These are phyloP conservation scores for Colletotrichum sp. DNA, from an alignment of 2,329 filamentous ascomycete genomes.

Conservation along the genomic window DNA sequence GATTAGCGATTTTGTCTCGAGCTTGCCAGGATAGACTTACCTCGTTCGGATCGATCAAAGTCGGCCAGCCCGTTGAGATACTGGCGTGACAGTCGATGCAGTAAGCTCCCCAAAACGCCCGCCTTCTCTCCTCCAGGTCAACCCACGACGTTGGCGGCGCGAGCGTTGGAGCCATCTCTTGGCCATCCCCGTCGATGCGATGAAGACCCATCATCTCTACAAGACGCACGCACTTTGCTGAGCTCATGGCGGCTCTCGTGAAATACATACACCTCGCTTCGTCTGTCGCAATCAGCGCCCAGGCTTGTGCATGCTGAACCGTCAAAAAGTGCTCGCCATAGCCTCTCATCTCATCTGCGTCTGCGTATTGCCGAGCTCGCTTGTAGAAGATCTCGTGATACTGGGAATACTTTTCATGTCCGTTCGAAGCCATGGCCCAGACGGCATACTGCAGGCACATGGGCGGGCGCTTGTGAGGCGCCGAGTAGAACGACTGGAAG, in stretches of 20 bases:
- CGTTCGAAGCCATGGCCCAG: conserved; percentile 79
- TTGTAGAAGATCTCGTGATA: conserved; percentile 83
- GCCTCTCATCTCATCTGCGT: conserved; percentile 85
- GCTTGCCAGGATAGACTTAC: conserved; percentile 24
- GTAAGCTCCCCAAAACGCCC: conserved; percentile 87
- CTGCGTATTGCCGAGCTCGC: conserved; percentile 80
- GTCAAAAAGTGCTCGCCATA: conserved; percentile 82
- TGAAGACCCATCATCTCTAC: conserved; percentile 87
- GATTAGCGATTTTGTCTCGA: neutral
- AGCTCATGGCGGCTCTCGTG: conserved; percentile 83
- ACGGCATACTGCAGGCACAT: conserved; percentile 86
- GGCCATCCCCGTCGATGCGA: conserved; percentile 69
- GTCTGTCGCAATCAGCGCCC: conserved; percentile 75
- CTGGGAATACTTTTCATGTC: conserved; percentile 73
- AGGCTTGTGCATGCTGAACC: conserved; percentile 80
- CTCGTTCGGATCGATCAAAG: conserved; percentile 77
- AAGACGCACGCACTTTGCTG: conserved; percentile 72
- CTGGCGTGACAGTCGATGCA: conserved; percentile 84
- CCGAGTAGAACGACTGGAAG: conserved; percentile 72
- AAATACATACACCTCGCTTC: conserved; percentile 89
- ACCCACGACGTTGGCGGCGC: conserved; percentile 79
- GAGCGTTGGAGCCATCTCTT: conserved; percentile 76
- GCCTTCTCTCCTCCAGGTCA: conserved; percentile 76
- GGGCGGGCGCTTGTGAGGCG: conserved; percentile 78
- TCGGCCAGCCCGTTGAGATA: conserved; percentile 90